Conservation (phyloP, 345 rosid species). For the Populus tremula region DNA sequence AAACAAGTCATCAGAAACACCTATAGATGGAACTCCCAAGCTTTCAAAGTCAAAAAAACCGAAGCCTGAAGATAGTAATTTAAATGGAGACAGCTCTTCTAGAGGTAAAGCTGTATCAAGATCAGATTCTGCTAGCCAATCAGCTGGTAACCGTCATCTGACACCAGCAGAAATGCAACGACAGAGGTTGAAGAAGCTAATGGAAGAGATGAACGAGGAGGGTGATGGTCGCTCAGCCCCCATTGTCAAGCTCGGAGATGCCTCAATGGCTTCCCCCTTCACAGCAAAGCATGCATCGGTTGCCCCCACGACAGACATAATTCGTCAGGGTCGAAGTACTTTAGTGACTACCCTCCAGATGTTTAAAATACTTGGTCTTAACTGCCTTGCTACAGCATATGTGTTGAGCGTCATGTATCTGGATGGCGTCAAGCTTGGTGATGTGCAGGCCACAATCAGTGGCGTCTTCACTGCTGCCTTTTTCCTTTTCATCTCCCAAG, state of each 20-base stretch:
- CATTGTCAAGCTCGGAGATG: slow-evolving; percentile 94
- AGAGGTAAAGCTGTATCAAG: slow-evolving; percentile 47
- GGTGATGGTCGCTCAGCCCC: slow-evolving; percentile 93
- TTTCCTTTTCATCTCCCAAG: slow-evolving; percentile 93
- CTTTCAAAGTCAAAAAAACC: slow-evolving; percentile 65
- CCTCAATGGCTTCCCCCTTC: slow-evolving; percentile 99
- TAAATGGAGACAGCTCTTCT: slow-evolving; percentile 62
- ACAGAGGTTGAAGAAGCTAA: slow-evolving; percentile 78
- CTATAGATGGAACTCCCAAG: slow-evolving; percentile 60
- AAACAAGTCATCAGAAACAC: slow-evolving; percentile 43
- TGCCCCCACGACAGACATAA: slow-evolving; percentile 89
- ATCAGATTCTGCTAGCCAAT: slow-evolving; percentile 36
- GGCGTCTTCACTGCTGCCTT: slow-evolving; percentile 96
- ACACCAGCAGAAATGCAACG: slow-evolving; percentile 79
- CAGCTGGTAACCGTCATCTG: slow-evolving; percentile 58
- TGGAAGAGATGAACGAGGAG: slow-evolving; percentile 93
- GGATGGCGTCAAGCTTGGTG: slow-evolving; percentile 99
- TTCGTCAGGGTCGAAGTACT: slow-evolving; percentile 99
- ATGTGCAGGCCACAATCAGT: slow-evolving; percentile 96
- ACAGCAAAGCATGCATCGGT: slow-evolving; percentile 99
- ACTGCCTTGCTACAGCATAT: slow-evolving; percentile 99
- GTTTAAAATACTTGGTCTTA: slow-evolving; percentile 98
- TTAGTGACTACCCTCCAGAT: slow-evolving; percentile 97
- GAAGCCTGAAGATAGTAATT: slow-evolving; percentile 37
- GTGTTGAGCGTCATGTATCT: slow-evolving; percentile 94